Base-by-base conservation (phyloP, 192 early-diverging fungal genomes). In the Coemansia sp. region DNA sequence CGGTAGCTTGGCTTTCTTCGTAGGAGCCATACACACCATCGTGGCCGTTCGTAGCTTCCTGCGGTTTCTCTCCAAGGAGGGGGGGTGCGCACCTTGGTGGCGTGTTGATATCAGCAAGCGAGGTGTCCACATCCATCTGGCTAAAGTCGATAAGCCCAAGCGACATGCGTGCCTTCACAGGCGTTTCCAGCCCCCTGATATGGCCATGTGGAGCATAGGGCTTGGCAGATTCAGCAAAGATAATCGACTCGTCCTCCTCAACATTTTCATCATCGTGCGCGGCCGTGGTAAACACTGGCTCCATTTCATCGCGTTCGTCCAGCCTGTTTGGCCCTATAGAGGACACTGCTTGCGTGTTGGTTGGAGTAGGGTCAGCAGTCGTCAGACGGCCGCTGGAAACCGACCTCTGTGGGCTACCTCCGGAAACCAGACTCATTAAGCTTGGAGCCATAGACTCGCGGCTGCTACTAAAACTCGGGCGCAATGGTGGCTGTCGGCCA, bases 61-160 rank as follows among this genome's bases (percentile, higher is more conserved):
- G 36, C 24, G 44, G 62, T 24, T 23, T 33, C 45, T 45, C 48
- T 51, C 33, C 21, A 64, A 4, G 30, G n/a, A n/a, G n/a, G n/a
- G n/a, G n/a, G 15, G 10, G 48, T 6, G 20, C 10, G 39, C 55
- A 60, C 12, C 45, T 36, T 20, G 75, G 60, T 3, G 67, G 71
- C 23, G 62, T 66, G 35, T 44, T 64, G 4, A 68, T 62, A 39
- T 76, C 71, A 11, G 70, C n/a, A 48, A 76, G 70, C 20, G 67
- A 76, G 3, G 39, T 26, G n/a, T 67, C 71, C 30, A 73, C 72
- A 38, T 82, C 79, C 60, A 83, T 71, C 23, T 72, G 63, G 56
- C 34, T 72, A 72, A 83, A 83, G 63, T 83, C 81, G 20, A 83
- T 75, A n/a, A 83, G 64, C 18, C 81, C 81, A 20, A 83, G 69